Percentiles rank a stretch among this genome's conserved stretches.
phyloP scores from a whole-genome alignment of 2,329 filamentous ascomycete genomes.

The Pestalotiopsis sp. region DNA sequence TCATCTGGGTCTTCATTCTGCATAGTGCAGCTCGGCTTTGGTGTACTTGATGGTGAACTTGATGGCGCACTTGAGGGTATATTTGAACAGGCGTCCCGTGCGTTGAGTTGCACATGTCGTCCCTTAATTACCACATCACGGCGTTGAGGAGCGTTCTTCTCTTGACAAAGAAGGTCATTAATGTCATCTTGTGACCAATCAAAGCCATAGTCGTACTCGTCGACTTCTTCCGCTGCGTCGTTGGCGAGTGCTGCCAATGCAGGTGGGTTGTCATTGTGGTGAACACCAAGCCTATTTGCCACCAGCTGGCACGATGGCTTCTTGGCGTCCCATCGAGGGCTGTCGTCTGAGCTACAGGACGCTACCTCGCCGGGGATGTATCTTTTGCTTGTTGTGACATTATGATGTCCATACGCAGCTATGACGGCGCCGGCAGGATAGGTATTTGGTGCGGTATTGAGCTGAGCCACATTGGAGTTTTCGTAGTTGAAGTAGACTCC shows the following conservation, averaged over 20 bases:
- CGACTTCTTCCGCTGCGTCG: not conserved
- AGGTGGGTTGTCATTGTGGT: conserved; percentile 7
- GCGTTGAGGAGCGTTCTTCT: not conserved
- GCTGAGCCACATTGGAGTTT: not conserved
- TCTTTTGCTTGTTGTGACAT: not conserved
- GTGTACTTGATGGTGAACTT: not conserved
- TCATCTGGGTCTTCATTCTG: conserved; percentile 19
- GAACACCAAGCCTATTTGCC: conserved; percentile 26
- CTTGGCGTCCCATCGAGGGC: not conserved
- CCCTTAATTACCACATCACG: conserved; percentile 13
- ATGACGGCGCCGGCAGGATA: conserved; percentile 5
- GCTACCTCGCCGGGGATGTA: not conserved
- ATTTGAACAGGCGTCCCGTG: conserved; percentile 7
- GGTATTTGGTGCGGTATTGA: conserved; percentile 2
- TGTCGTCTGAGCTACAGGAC: conserved; percentile 9
- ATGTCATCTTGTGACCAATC: not conserved
- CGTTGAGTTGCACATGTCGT: conserved; percentile 7
- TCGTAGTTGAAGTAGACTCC: conserved; percentile 14
- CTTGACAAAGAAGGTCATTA: not conserved
- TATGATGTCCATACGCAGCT: conserved; percentile 8
- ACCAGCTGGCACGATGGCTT: conserved; percentile 22
- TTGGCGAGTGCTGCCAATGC: not conserved
- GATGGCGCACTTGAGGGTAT: too few species aligned
- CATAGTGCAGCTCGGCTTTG: conserved; percentile 13
- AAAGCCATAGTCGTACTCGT: not conserved